Evolutionary conservation across 2,329 filamentous ascomycete genomes (phyloP).

Genomic region (Paecilomyces niveus): DNA sequence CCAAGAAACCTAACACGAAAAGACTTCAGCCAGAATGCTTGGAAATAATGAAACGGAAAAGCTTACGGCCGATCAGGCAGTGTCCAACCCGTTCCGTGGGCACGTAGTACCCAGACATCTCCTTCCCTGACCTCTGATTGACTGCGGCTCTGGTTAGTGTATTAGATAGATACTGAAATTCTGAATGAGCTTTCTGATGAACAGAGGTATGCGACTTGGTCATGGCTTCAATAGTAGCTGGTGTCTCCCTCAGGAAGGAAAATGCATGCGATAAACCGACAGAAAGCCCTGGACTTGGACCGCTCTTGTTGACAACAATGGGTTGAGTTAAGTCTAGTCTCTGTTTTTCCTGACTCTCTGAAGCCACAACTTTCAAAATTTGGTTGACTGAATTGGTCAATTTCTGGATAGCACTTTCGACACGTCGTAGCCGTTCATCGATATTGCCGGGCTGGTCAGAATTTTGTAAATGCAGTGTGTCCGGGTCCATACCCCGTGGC

Average conservation of each 20-base stretch:
- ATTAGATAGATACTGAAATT: neutral
- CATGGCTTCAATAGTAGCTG: neutral
- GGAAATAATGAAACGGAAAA: neutral
- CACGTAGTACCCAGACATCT: neutral
- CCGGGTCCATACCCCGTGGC: neutral
- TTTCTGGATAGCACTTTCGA: constrained; percentile 1
- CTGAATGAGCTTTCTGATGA: neutral
- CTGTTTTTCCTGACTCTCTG: neutral
- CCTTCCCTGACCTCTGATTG: neutral
- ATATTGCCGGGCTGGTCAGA: neutral
- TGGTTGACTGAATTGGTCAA: neutral
- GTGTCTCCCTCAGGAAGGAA: neutral
- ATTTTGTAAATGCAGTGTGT: neutral
- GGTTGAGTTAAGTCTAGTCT: neutral
- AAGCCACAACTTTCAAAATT: neutral
- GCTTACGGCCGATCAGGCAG: neutral
- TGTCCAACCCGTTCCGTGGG: neutral
- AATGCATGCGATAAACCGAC: neutral
- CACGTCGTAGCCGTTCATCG: neutral
- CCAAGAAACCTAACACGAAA: neutral
- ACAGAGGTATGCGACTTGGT: neutral
- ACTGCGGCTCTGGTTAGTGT: neutral
- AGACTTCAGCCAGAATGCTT: neutral
- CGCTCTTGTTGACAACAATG: neutral
- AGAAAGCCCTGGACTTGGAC: neutral